Percentiles rank a stretch among this genome's conserved stretches.
phyloP scores from a whole-genome alignment of 768 basidiomycete genomes.

The Leccinum aurantiacum region DNA sequence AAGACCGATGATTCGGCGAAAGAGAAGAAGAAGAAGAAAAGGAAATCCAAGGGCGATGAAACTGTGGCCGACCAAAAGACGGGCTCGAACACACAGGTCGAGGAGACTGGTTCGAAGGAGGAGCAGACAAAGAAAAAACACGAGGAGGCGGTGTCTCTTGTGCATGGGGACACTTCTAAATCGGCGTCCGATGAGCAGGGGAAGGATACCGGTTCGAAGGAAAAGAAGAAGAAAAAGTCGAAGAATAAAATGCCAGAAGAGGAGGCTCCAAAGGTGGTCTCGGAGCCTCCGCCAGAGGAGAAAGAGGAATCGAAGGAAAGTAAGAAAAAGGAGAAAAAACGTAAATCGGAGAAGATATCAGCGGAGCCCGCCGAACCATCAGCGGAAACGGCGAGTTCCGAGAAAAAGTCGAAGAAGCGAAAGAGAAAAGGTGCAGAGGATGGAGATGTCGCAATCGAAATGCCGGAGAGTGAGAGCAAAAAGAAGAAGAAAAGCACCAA shows the following conservation, averaged over 20 bases:
- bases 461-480: constrained; percentile 16
- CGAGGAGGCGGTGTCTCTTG: not conserved
- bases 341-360: constrained; percentile 12
- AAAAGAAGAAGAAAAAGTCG: not conserved
- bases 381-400: constrained; percentile 14
- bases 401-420: constrained; percentile 36
- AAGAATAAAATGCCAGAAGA: not conserved
- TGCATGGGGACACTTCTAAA: not conserved
- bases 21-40: constrained; percentile 20
- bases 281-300: not conserved
- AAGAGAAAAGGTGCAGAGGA: constrained; percentile 24
- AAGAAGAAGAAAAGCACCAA: constrained; percentile 27
- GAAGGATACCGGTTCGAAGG: not conserved
- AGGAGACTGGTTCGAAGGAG: constrained; percentile 8
- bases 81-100: not conserved
- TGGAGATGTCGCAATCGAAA: constrained; percentile 7
- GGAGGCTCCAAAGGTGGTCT: not conserved
- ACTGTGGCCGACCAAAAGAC: not conserved
- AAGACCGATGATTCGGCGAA: constrained; percentile 8
- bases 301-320: constrained; percentile 5
- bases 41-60: constrained; percentile 3
- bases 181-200: constrained; percentile 2
- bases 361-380: constrained; percentile 21
- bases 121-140: constrained; percentile 2
- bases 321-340: constrained; percentile 22